Evolutionary conservation across 352 stramenopile species (phyloP).

Genomic region (Globisporangium lucens): DNA sequence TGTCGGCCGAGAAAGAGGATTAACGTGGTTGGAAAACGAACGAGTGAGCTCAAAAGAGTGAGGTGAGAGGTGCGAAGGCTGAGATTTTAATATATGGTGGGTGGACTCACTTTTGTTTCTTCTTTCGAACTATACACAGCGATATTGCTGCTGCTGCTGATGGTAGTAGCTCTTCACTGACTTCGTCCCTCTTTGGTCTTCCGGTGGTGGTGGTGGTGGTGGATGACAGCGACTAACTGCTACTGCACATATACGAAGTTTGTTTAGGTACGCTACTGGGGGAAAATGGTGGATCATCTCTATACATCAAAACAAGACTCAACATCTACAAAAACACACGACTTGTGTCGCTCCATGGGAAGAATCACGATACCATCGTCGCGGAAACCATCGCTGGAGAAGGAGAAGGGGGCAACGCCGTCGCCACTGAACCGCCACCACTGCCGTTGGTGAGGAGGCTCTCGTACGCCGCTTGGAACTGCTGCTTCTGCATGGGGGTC

Average conservation of each 20-base stretch:
- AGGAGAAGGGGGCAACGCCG: neutral
- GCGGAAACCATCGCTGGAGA: constrained; percentile 12
- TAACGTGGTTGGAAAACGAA: constrained; percentile 15
- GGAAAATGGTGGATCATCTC: constrained; percentile 1
- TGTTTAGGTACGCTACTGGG: neutral
- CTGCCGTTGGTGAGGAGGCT: constrained; percentile 6
- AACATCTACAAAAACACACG: constrained; percentile 7
- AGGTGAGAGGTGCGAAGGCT: neutral
- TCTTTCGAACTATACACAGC: neutral
- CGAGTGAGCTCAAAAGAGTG: neutral
- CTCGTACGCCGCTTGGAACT: constrained; percentile 47
- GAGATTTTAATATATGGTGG: constrained; percentile 2
- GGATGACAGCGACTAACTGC: neutral
- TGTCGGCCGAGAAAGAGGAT: constrained; percentile 70
- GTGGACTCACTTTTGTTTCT: neutral
- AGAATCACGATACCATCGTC: constrained; percentile 17
- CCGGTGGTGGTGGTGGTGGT: neutral
- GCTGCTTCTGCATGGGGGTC: constrained; percentile 44
- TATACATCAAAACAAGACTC: constrained; percentile 5
- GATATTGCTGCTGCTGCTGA: neutral
- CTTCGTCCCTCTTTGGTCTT: constrained; percentile 1
- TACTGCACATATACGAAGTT: neutral
- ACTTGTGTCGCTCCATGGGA: neutral
- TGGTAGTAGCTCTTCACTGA: neutral
- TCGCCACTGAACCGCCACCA: neutral